These are phyloP conservation scores for Fusarium duplospermum DNA, from an alignment of 2,329 filamentous ascomycete species.

Conservation along the genomic window DNA sequence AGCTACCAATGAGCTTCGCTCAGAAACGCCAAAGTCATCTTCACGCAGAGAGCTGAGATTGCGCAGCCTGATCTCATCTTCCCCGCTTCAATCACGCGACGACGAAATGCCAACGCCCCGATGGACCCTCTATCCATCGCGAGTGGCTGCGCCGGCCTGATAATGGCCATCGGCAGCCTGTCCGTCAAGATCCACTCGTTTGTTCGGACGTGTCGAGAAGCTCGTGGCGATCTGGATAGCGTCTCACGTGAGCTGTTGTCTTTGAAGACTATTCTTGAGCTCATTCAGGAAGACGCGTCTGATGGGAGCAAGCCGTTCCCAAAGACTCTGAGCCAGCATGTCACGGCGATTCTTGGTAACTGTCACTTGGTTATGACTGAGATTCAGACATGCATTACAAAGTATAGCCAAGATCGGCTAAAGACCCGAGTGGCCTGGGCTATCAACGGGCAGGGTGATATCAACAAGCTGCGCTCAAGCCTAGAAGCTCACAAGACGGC, in stretches of 20 bases:
- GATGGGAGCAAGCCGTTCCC: slow-evolving; percentile 5
- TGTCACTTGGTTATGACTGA: slow-evolving; percentile 2
- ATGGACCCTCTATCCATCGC: slow-evolving; percentile 28
- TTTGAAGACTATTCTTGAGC: slow-evolving; percentile 7
- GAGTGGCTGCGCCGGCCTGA: slow-evolving; percentile 18
- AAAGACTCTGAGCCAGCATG: background rate
- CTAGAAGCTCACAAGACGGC: slow-evolving; percentile 25
- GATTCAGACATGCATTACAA: slow-evolving; percentile 6
- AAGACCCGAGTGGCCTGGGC: slow-evolving; percentile 12
- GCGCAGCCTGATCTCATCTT: background rate
- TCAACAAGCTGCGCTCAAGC: slow-evolving; percentile 11
- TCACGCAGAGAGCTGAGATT: background rate
- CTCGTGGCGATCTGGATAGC: slow-evolving; percentile 11
- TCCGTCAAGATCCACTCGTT: background rate
- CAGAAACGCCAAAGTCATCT: background rate
- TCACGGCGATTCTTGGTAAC: background rate
- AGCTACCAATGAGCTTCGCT: background rate
- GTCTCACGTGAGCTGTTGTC: slow-evolving; percentile 15
- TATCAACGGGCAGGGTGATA: slow-evolving; percentile 8
- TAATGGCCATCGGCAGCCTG: background rate
- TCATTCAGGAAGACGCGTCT: slow-evolving; percentile 7
- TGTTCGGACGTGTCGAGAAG: slow-evolving; percentile 6
- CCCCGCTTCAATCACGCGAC: background rate
- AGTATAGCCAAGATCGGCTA: background rate
- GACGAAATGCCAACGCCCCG: background rate